These are phyloP conservation scores for Phytopythium ostracodes DNA, from an alignment of 352 stramenopile genomes.

Conservation along the genomic window DNA sequence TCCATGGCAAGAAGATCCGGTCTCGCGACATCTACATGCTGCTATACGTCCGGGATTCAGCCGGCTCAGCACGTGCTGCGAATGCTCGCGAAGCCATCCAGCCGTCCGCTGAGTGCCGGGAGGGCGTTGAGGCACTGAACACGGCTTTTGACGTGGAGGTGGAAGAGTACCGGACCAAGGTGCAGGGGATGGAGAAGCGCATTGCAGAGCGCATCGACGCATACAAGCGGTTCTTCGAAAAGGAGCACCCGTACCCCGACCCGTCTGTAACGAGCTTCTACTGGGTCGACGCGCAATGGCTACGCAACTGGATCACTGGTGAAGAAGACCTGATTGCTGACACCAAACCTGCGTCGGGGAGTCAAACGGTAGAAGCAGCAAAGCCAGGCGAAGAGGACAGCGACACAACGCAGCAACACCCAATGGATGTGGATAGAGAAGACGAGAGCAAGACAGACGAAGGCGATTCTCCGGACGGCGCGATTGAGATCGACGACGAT, in stretches of 20 bases:
- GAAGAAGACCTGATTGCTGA: conserved; percentile 26
- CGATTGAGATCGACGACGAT: conserved; percentile 9
- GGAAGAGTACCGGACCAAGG: conserved; percentile 36
- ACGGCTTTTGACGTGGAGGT: conserved; percentile 45
- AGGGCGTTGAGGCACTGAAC: conserved; percentile 55
- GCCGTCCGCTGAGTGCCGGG: conserved; percentile 29
- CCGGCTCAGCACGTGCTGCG: neutral
- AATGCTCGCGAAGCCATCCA: conserved; percentile 5
- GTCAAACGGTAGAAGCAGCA: neutral
- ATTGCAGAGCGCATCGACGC: conserved; percentile 49
- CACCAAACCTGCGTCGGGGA: conserved; percentile 8
- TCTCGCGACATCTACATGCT: conserved; percentile 88
- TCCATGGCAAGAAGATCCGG: conserved; percentile 48
- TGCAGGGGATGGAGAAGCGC: conserved; percentile 38
- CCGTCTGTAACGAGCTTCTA: conserved; percentile 38
- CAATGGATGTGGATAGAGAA: conserved; percentile 11
- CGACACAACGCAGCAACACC: neutral
- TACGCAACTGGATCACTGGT: conserved; percentile 59
- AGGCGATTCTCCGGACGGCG: conserved; percentile 12
- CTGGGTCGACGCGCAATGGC: conserved; percentile 69
- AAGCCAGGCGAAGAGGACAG: conserved; percentile 1
- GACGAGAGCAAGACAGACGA: conserved; percentile 17
- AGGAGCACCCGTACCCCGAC: conserved; percentile 36
- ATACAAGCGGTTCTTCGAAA: conserved; percentile 62
- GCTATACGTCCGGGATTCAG: conserved; percentile 54